Conservation (phyloP, 495 filamentous ascomycete genomes). For the Penicillium verhagenii region DNA sequence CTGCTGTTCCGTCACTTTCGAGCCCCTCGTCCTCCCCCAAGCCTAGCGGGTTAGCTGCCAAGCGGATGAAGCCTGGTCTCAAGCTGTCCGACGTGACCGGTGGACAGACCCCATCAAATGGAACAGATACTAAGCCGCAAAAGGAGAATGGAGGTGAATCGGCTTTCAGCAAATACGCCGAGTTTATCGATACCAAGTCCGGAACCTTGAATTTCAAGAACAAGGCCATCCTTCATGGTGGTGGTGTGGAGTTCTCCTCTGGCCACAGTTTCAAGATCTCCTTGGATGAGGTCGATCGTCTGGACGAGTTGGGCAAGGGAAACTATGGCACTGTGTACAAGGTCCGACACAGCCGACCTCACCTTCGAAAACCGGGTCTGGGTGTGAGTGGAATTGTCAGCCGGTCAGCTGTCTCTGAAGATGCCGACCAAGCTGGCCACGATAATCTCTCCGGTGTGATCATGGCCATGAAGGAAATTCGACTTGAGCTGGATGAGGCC, state of each 20-base stretch:
- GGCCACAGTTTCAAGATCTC: constrained; percentile 92
- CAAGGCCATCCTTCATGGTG: constrained; percentile 82
- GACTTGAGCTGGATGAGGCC: constrained; percentile 92
- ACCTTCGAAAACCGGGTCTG: constrained; percentile 73
- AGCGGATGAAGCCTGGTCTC: constrained; percentile 51
- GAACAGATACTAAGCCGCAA: constrained; percentile 15
- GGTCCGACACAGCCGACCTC: constrained; percentile 80
- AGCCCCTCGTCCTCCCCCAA: constrained; percentile 34
- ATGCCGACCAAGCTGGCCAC: constrained; percentile 17
- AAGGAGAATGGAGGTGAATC: constrained; percentile 48
- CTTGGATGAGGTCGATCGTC: constrained; percentile 88
- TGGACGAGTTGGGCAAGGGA: constrained; percentile 95
- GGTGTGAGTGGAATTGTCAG: constrained; percentile 65
- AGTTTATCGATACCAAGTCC: constrained; percentile 87
- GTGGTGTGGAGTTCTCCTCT: constrained; percentile 87
- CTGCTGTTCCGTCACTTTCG: constrained; percentile 32
- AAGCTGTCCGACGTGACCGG: constrained; percentile 52
- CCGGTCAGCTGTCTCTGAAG: constrained; percentile 35
- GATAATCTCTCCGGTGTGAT: constrained; percentile 63
- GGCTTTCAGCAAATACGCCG: constrained; percentile 84
- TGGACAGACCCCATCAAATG: constrained; percentile 24
- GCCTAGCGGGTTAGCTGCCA: constrained; percentile 52
- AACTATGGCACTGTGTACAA: constrained; percentile 99
- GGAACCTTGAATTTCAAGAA: constrained; percentile 91
- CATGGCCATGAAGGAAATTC: constrained; percentile 99